Evolutionary conservation across 164 flowering plant genomes (phyloP).

Genomic region (Santalum album): DNA sequence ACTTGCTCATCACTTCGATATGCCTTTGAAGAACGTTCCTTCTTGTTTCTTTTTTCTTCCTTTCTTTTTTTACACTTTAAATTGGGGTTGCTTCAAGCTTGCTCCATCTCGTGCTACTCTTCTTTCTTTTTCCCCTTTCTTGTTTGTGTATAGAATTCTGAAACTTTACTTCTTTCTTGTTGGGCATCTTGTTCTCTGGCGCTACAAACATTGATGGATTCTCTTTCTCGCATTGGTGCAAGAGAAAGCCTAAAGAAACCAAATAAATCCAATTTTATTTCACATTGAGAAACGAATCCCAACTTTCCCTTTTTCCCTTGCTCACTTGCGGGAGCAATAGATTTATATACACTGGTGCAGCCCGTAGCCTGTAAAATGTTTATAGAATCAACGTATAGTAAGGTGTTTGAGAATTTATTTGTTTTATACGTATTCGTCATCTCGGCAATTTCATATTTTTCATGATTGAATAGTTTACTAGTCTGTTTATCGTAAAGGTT

Average conservation of each 20-base stretch:
- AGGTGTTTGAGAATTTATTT: no score
- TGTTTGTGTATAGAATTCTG: slow-evolving; percentile 5
- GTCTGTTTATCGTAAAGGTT: no score
- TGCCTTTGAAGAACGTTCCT: slow-evolving; percentile 25
- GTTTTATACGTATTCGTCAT: no score
- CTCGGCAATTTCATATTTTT: no score
- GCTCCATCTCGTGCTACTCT: slow-evolving; percentile 8
- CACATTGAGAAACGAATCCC: slow-evolving; percentile 15
- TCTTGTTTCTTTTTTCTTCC: neutral
- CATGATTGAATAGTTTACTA: no score
- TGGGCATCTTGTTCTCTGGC: slow-evolving; percentile 15
- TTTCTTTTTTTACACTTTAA: no score
- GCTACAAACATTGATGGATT: slow-evolving; percentile 6
- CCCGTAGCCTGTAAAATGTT: no score
- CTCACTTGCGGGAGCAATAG: no score
- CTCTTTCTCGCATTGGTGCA: slow-evolving; percentile 24
- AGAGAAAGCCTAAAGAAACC: slow-evolving; percentile 31
- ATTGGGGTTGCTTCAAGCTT: slow-evolving; percentile 17
- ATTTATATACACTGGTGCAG: no score
- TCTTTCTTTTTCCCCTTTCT: neutral
- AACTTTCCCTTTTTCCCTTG: neutral
- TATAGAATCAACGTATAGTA: no score
- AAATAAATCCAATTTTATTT: slow-evolving; percentile 6
- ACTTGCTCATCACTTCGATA: no score
- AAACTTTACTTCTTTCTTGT: no score